Evolutionary conservation across 1,284 basidiomycete species (phyloP).

Genomic region (Calocybe gambosa): DNA sequence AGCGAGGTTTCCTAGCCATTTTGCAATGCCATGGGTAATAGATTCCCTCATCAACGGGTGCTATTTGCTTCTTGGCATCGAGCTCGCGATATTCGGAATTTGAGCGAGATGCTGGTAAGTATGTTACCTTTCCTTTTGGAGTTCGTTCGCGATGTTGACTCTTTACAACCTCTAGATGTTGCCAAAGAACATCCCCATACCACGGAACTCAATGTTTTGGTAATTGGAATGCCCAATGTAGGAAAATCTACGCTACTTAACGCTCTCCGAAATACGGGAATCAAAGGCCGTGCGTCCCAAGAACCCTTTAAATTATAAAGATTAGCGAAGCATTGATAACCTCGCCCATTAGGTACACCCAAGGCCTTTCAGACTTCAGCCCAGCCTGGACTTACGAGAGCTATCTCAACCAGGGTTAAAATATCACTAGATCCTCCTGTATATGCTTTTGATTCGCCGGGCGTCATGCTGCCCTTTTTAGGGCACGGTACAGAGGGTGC

Average conservation of each 20-base stretch:
- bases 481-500: constrained; percentile 79
- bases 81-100: constrained; percentile 52
- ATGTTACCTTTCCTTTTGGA: constrained; percentile 32
- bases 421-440: constrained; percentile 75
- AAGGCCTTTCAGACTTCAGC: constrained; percentile 90
- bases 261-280: constrained; percentile 83
- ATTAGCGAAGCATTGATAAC: constrained; percentile 1
- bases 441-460: constrained; percentile 95
- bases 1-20: constrained; percentile 49
- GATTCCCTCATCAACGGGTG: constrained; percentile 60
- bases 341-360: constrained; percentile 34
- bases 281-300: constrained; percentile 67
- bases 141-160: constrained; percentile 9
- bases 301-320: background rate
- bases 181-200: constrained; percentile 62
- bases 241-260: constrained; percentile 96
- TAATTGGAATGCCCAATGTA: constrained; percentile 98
- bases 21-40: constrained; percentile 55
- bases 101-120: constrained; percentile 69
- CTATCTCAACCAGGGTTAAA: constrained; percentile 79
- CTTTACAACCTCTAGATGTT: constrained; percentile 43
- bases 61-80: constrained; percentile 70
- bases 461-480: constrained; percentile 96
- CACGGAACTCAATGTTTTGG: constrained; percentile 79
- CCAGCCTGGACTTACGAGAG: constrained; percentile 83